These are phyloP conservation scores for Cystoderma amianthinum DNA, from an alignment of 768 basidiomycete species.

Conservation along the genomic window DNA sequence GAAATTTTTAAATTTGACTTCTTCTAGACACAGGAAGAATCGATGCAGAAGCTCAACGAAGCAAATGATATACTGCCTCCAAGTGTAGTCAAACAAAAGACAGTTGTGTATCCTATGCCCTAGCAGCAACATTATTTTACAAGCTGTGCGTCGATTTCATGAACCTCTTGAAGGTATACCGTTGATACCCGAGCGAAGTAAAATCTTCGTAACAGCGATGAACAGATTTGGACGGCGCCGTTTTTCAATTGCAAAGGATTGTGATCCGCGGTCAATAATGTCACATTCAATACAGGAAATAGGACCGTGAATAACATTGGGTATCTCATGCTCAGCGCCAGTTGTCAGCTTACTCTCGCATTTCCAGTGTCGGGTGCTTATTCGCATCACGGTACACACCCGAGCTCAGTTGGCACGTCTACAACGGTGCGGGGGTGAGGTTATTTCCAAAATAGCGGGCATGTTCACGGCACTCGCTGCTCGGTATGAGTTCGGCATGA, in stretches of 20 bases:
- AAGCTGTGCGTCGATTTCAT: neutral
- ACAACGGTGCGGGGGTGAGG: neutral
- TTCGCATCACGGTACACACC: neutral
- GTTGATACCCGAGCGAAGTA: neutral
- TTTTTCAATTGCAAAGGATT: neutral
- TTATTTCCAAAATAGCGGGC: neutral
- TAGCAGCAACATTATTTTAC: neutral
- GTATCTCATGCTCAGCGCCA: neutral
- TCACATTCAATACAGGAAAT: neutral
- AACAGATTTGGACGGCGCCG: too few relatives aligned
- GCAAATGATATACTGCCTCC: neutral
- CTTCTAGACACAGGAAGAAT: neutral
- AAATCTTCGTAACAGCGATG: neutral
- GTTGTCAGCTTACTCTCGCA: neutral
- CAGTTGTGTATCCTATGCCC: neutral
- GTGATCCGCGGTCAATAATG: neutral
- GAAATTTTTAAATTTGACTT: neutral
- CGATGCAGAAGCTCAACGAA: neutral
- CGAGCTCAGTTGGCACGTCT: too few relatives aligned
- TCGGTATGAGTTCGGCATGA: neutral
- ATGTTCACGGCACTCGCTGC: neutral
- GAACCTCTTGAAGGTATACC: neutral
- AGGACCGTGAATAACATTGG: neutral
- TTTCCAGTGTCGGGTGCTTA: neutral
- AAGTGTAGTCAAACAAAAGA: neutral